A percentile compares a stretch with the other conserved stretches of the same genome.
Evolutionary conservation across 345 rosid genomes (phyloP).

Genomic region (Corymbia maculata): DNA sequence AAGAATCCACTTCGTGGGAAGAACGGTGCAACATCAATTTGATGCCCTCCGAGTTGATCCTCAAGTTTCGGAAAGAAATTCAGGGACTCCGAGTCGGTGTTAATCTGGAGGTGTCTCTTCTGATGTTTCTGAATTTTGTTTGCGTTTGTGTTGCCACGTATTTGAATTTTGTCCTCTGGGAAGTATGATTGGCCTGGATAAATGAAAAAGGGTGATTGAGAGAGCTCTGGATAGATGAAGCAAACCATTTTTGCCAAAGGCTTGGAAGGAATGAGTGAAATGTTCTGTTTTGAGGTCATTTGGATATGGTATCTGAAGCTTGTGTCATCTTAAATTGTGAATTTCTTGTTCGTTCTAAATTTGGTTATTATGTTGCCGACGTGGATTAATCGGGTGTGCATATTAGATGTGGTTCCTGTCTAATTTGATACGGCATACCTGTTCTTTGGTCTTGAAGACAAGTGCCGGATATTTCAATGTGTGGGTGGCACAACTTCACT

Average conservation of each 20-base stretch:
- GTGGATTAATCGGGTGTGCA: neutral
- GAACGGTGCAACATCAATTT: slow-evolving; percentile 67
- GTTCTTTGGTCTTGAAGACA: neutral
- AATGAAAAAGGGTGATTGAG: neutral
- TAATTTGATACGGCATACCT: neutral
- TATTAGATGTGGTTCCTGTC: neutral
- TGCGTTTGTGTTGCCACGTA: neutral
- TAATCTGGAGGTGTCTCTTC: neutral
- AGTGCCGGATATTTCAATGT: neutral
- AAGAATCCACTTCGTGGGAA: slow-evolving; percentile 74
- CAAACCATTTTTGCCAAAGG: neutral
- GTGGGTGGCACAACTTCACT: neutral
- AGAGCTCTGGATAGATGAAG: neutral
- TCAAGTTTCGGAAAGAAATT: slow-evolving; percentile 82
- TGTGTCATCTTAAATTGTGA: neutral
- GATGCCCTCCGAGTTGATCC: slow-evolving; percentile 72
- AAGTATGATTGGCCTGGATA: neutral
- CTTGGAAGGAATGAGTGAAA: neutral
- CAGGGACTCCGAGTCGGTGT: neutral
- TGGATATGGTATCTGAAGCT: neutral
- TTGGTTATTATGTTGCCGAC: neutral
- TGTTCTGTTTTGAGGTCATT: neutral
- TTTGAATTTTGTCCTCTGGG: neutral
- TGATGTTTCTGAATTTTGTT: neutral
- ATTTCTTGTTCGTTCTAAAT: neutral